Evolutionary conservation across 768 basidiomycete species (phyloP).

Genomic region (Hortiboletus flavorubellus): DNA sequence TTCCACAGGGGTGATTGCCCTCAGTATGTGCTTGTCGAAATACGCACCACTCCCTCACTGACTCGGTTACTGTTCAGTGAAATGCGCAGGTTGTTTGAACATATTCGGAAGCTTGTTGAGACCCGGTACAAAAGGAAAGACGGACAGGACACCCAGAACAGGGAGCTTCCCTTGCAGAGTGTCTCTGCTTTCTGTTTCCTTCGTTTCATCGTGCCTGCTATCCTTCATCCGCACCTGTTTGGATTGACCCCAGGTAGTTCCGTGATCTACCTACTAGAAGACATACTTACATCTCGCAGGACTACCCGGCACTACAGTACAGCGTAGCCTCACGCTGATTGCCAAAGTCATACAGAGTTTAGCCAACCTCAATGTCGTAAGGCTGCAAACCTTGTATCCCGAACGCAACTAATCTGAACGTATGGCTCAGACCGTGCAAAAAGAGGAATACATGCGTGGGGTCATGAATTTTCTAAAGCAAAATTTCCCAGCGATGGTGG

Average conservation of each 20-base stretch:
- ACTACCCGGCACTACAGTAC: conserved; percentile 60
- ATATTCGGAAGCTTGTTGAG: conserved; percentile 71
- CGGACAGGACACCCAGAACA: conserved; percentile 40
- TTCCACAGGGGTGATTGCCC: conserved; percentile 71
- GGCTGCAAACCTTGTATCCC: conserved; percentile 22
- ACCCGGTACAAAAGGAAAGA: conserved; percentile 50
- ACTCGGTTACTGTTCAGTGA: conserved; percentile 45
- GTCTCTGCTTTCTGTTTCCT: conserved; percentile 90
- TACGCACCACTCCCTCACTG: not conserved
- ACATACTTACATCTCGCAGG: conserved; percentile 41
- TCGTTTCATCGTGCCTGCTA: conserved; percentile 85
- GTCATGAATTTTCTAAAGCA: conserved; percentile 70
- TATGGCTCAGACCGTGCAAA: conserved; percentile 51
- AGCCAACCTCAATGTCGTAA: conserved; percentile 76
- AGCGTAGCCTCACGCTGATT: conserved; percentile 78
- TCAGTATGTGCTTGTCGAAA: conserved; percentile 44
- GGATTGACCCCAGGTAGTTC: conserved; percentile 67
- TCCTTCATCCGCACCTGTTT: conserved; percentile 85
- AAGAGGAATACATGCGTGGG: conserved; percentile 80
- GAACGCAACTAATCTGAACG: conserved; percentile 1
- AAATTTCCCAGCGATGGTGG: conserved; percentile 66
- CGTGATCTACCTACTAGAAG: not conserved
- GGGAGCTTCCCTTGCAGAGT: conserved; percentile 70
- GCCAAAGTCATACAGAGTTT: conserved; percentile 89
- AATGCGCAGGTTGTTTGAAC: conserved; percentile 64